A percentile compares a stretch with the other conserved stretches of the same genome.
Evolutionary conservation across 2,329 filamentous ascomycete genomes (phyloP).

Genomic region (Metarhizium guizhouense): DNA sequence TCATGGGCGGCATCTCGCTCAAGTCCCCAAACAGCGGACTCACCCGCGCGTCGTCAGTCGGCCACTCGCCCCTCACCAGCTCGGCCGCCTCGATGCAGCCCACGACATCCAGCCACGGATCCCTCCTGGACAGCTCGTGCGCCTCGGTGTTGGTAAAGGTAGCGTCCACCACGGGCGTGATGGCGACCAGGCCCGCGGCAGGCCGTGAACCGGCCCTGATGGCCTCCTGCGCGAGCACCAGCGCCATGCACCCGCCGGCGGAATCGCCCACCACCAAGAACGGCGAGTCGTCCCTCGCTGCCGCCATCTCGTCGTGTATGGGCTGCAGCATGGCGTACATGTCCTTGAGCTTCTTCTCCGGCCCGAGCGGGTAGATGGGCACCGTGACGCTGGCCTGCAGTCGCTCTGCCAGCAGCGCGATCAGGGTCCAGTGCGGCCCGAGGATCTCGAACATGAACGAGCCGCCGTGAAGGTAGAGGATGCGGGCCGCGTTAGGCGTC

Average conservation of each 20-base stretch:
- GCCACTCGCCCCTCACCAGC: slow-evolving; percentile 18
- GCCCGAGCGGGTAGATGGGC: slow-evolving; percentile 23
- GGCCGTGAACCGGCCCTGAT: slow-evolving; percentile 14
- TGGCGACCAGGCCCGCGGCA: slow-evolving; percentile 18
- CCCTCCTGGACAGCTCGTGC: slow-evolving; percentile 12
- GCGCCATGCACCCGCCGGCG: slow-evolving; percentile 20
- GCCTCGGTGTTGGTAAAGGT: slow-evolving; percentile 20
- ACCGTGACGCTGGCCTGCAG: slow-evolving; percentile 22
- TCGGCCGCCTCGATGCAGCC: slow-evolving; percentile 16
- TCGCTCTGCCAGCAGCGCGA: slow-evolving; percentile 17
- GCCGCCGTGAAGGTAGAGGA: slow-evolving; percentile 24
- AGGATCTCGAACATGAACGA: slow-evolving; percentile 21
- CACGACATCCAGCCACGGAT: slow-evolving; percentile 19
- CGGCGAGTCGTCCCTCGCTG: slow-evolving; percentile 16
- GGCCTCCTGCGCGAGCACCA: slow-evolving; percentile 22
- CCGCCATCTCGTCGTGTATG: slow-evolving; percentile 21
- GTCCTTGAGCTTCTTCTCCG: slow-evolving; percentile 20
- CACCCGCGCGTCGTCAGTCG: slow-evolving; percentile 16
- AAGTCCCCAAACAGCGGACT: slow-evolving; percentile 22
- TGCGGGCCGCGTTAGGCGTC: slow-evolving; percentile 16
- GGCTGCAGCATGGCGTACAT: slow-evolving; percentile 23
- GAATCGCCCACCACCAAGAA: slow-evolving; percentile 23
- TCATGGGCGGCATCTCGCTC: slow-evolving; percentile 18
- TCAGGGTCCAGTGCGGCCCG: slow-evolving; percentile 19
- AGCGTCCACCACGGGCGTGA: slow-evolving; percentile 21